Evolutionary conservation across 75 land plant species (phyloP).

Genomic region (Cryptomeria japonica): DNA sequence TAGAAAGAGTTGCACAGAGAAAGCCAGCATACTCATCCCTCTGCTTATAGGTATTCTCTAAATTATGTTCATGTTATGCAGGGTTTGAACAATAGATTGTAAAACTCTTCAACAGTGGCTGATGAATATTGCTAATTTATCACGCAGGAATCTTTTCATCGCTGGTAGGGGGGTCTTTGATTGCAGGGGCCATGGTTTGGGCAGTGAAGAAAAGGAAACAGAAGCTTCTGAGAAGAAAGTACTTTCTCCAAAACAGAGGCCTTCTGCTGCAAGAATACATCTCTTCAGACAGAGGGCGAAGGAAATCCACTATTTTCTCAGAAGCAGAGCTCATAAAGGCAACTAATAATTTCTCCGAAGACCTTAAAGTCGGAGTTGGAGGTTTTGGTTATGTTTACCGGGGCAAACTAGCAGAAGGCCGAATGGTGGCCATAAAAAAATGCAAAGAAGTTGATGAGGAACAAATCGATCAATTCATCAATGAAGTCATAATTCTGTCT

Average conservation of each 20-base stretch:
- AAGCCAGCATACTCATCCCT: neutral
- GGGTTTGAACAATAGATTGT: neutral
- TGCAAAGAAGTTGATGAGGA: neutral
- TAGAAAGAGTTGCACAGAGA: neutral
- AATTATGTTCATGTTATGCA: neutral
- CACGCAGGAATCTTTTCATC: neutral
- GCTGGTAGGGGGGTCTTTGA: neutral
- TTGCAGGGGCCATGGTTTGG: neutral
- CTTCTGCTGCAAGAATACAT: constrained; percentile 1
- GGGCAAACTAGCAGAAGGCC: constrained; percentile 8
- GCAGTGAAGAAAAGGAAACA: neutral
- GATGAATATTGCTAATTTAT: neutral
- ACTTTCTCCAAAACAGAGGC: constrained; percentile 1
- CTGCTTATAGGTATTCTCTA: neutral
- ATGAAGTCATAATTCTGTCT: constrained; percentile 26
- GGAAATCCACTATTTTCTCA: constrained; percentile 3
- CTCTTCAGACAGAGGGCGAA: neutral
- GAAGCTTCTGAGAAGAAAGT: neutral
- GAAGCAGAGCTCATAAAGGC: constrained; percentile 5
- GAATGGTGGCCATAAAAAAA: constrained; percentile 11
- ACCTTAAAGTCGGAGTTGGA: neutral
- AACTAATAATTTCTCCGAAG: neutral
- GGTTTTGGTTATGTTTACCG: constrained; percentile 9
- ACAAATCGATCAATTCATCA: constrained; percentile 22
- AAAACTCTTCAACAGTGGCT: neutral